Evolutionary conservation across 192 early-diverging fungal species (phyloP), one percentile per base, ranked within the genome.

Genomic region (Gonapodya sp.): DNA sequence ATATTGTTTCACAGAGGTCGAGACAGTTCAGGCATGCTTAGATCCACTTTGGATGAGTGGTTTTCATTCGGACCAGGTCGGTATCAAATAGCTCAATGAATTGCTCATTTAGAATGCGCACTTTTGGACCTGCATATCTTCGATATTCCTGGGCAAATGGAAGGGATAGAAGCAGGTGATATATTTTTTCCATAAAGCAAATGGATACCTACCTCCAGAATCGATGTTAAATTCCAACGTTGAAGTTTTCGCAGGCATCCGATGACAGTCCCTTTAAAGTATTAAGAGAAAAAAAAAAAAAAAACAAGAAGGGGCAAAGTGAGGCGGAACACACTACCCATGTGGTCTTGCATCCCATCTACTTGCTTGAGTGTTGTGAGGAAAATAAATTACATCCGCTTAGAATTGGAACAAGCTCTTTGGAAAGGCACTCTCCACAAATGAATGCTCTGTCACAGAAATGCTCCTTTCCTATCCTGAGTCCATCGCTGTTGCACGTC

Each of bases 161-260:
- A n/a, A n/a, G n/a, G n/a, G n/a, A n/a, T n/a, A n/a, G n/a, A n/a
- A n/a, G n/a, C n/a, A n/a, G n/a, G n/a, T n/a, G n/a, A n/a, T n/a
- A n/a, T n/a, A n/a, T n/a, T n/a, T n/a, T n/a, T 64, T 64, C 46
- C 46, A 64, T 64, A 8, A 8, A 64, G 8, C 24, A 24, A 16
- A 24, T 8, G 8, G 46, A 8, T 16, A 24, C 46, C 24, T 24
- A 64, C 46, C 85, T 99, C 98, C 85, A 99, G 98, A 24, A 99
- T 99, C 31, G 94, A 93, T 16, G 98, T 98, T 83, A 99, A 85
- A 84, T 98, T 99, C 98, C 98, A 99, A 36, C 92, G 88, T 85
- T 99, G 98, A 37, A 99, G 89, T 85, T 99, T 99, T 79, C 98
- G 89, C 82, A 99, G 83, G 84, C 98, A 99, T 33, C 98, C 98